Percentiles rank a stretch among this genome's conserved stretches.
phyloP scores from a whole-genome alignment of 306 rosid species.

The Delonix regia region DNA sequence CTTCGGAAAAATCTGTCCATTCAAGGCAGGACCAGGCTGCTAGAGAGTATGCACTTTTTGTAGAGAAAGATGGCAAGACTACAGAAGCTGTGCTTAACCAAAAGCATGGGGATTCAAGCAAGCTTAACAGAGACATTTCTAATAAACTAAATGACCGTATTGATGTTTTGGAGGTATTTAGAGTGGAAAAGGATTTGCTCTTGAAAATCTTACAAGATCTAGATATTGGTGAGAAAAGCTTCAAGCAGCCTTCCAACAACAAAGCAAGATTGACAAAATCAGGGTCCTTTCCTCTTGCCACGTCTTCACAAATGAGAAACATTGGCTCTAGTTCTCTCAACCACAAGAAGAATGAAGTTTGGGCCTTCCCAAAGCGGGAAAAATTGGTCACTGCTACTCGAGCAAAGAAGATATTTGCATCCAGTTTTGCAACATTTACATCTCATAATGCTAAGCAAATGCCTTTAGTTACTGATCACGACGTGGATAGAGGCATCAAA shows the following conservation, averaged over 20 bases:
- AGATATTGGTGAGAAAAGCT: constrained; percentile 35
- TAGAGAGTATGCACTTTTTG: constrained; percentile 19
- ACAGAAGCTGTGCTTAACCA: constrained; percentile 35
- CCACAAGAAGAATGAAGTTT: constrained; percentile 74
- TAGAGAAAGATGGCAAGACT: constrained; percentile 37
- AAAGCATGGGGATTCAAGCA: constrained; percentile 23
- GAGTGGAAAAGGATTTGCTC: constrained; percentile 62
- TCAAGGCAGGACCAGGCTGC: constrained; percentile 17
- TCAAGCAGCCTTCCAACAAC: constrained; percentile 44
- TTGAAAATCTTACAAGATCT: constrained; percentile 56
- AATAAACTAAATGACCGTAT: constrained; percentile 39
- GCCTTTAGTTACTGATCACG: constrained; percentile 25
- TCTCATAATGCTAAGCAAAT: constrained; percentile 19
- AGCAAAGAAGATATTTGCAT: constrained; percentile 33
- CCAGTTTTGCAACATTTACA: constrained; percentile 39
- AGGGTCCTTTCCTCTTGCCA: constrained; percentile 68
- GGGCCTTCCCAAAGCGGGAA: constrained; percentile 54
- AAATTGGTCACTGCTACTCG: constrained; percentile 38
- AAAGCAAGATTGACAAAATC: constrained; percentile 65
- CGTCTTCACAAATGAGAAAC: constrained; percentile 39
- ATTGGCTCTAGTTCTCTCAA: constrained; percentile 55
- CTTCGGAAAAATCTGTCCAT: constrained; percentile 31
- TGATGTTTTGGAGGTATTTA: constrained; percentile 59
- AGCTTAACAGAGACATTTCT: constrained; percentile 37
- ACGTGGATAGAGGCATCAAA: constrained; percentile 16